phyloP scores from a whole-genome alignment of 371 early-diverging fungal species.

The Mortierella sp. region DNA sequence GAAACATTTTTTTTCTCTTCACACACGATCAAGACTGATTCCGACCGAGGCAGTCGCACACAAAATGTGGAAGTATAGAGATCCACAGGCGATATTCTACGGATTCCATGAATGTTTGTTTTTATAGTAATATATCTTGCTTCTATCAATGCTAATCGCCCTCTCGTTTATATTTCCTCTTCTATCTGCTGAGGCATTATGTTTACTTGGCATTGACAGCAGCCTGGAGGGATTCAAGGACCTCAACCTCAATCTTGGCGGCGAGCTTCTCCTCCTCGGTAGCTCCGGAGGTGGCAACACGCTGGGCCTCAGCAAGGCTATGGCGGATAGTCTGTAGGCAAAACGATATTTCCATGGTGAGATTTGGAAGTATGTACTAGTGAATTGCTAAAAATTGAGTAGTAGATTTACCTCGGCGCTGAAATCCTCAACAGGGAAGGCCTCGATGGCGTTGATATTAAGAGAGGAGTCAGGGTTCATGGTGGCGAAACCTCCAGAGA shows the following conservation, averaged over 20 bases:
- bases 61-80: neutral
- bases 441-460: slow-evolving; percentile 98
- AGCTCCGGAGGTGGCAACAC: slow-evolving; percentile 68
- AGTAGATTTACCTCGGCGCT: slow-evolving; percentile 73
- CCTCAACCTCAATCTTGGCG: slow-evolving; percentile 91
- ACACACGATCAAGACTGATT: too few species aligned
- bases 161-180: neutral
- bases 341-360: neutral
- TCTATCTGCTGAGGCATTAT: neutral
- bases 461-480: slow-evolving; percentile 97
- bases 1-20: neutral
- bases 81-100: too few species aligned
- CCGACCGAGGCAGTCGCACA: neutral
- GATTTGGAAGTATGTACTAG: too few species aligned
- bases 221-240: slow-evolving; percentile 87
- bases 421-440: slow-evolving; percentile 89
- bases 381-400: neutral
- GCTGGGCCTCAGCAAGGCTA: slow-evolving; percentile 89
- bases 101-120: neutral
- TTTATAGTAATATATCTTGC: slow-evolving; percentile 5
- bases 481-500: slow-evolving; percentile 96
- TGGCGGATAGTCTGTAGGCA: slow-evolving; percentile 75
- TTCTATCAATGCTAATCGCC: neutral
- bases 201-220: slow-evolving; percentile 63
- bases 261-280: slow-evolving; percentile 88